Conservation (phyloP, 768 basidiomycete genomes). For the Pulveroboletus sp. region DNA sequence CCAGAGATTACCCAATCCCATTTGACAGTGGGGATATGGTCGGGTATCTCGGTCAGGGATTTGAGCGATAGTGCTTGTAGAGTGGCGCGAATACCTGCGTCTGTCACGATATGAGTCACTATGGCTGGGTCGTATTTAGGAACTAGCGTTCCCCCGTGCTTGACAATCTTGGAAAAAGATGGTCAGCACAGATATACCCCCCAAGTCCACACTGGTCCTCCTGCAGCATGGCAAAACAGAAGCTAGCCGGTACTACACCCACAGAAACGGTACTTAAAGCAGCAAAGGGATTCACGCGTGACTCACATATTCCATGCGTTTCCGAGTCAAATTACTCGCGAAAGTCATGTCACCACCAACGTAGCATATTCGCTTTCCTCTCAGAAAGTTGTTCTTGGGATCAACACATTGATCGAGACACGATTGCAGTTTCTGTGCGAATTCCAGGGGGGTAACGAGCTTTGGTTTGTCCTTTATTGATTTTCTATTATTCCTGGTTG, state of each 20-base stretch:
- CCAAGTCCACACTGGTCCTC: neutral
- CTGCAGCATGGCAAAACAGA: too few relatives aligned
- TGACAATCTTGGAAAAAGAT: slow-evolving; percentile 46
- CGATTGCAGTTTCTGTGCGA: slow-evolving; percentile 45
- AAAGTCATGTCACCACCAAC: slow-evolving; percentile 53
- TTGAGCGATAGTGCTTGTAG: slow-evolving; percentile 46
- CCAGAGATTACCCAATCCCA: slow-evolving; percentile 60
- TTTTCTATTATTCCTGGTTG: slow-evolving; percentile 13
- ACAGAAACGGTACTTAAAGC: too few relatives aligned
- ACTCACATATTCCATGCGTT: slow-evolving; percentile 60
- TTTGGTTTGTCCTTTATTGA: slow-evolving; percentile 40
- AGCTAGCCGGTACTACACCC: too few relatives aligned
- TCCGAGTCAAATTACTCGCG: slow-evolving; percentile 48
- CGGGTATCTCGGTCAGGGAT: slow-evolving; percentile 52
- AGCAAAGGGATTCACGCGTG: too few relatives aligned
- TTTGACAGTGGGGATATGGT: slow-evolving; percentile 58
- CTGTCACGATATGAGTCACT: slow-evolving; percentile 69
- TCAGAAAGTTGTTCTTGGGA: slow-evolving; percentile 37
- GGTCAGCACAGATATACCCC: slow-evolving; percentile 5
- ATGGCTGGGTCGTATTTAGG: slow-evolving; percentile 50
- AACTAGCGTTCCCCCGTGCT: slow-evolving; percentile 58
- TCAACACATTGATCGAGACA: slow-evolving; percentile 20
- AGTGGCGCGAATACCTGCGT: slow-evolving; percentile 28
- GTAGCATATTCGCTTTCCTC: slow-evolving; percentile 56
- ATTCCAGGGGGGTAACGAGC: slow-evolving; percentile 48